phyloP scores from a whole-genome alignment of 495 filamentous ascomycete genomes.

The Aspergillus avenaceus region DNA sequence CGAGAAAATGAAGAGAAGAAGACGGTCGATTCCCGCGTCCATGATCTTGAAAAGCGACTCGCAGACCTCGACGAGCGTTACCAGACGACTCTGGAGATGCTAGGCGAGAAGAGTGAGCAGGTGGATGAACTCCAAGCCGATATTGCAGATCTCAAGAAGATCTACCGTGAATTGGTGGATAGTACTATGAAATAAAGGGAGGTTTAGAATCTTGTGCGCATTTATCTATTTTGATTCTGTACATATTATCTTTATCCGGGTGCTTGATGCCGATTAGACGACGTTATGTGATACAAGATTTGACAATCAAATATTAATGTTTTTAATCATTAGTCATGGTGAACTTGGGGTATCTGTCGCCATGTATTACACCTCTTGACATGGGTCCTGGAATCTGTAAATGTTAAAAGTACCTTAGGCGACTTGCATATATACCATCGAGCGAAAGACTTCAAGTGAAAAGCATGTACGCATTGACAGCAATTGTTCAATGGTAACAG shows the following conservation, averaged over 20 bases:
- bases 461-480: too few species aligned
- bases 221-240: conserved; percentile 7
- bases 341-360: conserved; percentile 1
- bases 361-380: not conserved
- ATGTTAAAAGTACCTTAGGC: too few species aligned
- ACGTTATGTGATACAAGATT: conserved; percentile 10
- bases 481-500: too few species aligned
- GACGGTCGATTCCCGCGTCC: conserved; percentile 52
- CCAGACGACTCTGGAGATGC: conserved; percentile 86
- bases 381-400: too few species aligned
- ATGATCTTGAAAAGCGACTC: conserved; percentile 63
- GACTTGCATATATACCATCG: too few species aligned
- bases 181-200: conserved; percentile 66
- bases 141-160: conserved; percentile 86
- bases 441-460: too few species aligned
- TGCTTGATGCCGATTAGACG: conserved; percentile 8
- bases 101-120: conserved; percentile 93
- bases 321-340: not conserved
- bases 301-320: not conserved
- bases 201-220: conserved; percentile 2
- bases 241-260: conserved; percentile 1
- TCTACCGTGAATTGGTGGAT: conserved; percentile 90
- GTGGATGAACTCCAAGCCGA: conserved; percentile 88
- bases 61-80: conserved; percentile 61
- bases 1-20: conserved; percentile 72